Evolutionary conservation across 345 rosid genomes (phyloP).

Genomic region (Camelina neglecta): DNA sequence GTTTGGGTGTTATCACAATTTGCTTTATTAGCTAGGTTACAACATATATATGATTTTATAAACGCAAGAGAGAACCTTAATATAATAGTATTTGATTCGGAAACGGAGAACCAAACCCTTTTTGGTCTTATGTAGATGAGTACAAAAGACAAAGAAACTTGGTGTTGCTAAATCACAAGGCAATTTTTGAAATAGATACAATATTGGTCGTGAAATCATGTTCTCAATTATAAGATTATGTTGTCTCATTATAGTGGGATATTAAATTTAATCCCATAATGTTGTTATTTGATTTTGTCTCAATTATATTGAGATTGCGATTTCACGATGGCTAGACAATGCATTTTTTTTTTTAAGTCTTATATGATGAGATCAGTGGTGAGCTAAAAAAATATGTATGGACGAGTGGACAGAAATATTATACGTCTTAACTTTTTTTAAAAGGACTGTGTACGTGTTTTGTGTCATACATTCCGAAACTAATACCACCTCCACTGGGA

Average conservation of each 20-base stretch:
- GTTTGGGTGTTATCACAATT: slow-evolving; percentile 8
- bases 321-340: slow-evolving; percentile 10
- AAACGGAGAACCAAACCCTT: slow-evolving; percentile 6
- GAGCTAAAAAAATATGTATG: not conserved
- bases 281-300: slow-evolving; percentile 15
- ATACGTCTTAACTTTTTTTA: not conserved
- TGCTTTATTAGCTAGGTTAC: slow-evolving; percentile 1
- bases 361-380: not conserved
- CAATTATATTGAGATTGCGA: slow-evolving; percentile 1
- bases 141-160: slow-evolving; percentile 32
- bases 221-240: slow-evolving; percentile 35
- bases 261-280: slow-evolving; percentile 2
- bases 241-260: slow-evolving; percentile 19
- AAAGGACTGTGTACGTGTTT: no score
- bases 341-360: not conserved
- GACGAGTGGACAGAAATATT: not conserved
- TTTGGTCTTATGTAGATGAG: slow-evolving; percentile 24
- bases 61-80: not conserved
- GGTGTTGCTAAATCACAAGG: slow-evolving; percentile 35
- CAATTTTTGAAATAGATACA: slow-evolving; percentile 40
- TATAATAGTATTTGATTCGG: not conserved
- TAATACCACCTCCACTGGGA: no score
- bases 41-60: not conserved
- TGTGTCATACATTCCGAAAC: no score
- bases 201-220: slow-evolving; percentile 41